Base-by-base conservation (phyloP, 108 stramenopile species). In the Fragilaria crotonensis region DNA sequence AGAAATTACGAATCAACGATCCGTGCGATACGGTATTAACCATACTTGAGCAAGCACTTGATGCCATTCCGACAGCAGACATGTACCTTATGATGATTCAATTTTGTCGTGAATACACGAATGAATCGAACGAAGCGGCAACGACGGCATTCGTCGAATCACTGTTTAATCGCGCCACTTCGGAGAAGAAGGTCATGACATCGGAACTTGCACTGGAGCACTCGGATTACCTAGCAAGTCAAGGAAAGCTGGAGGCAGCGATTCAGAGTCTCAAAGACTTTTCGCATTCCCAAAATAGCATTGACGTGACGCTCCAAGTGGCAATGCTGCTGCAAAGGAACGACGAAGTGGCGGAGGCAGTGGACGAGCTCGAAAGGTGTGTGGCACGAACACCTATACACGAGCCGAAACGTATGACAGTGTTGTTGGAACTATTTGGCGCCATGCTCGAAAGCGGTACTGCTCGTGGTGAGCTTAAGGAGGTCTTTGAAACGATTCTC, bases 21-120 rank as follows among this genome's bases (percentile, higher is more conserved):
- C 2, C 50, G 52, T 17, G 49, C 20, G 73, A 78, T 62, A 31
- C 66, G 3, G 84, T 81, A 2, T 31, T 87, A 22, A 54, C 28
- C 11, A 50, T 89, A 2, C 32, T 93, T 7, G 30, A 76, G 25
- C 63, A 87, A 50, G 85, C 84, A 23, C 60, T 78, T 21, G 70
- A 72, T n/a, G 50, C 65, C 5, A 61, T 87, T 11, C 60, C 68
- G 19, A 83, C 78, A 9, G 27, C 66, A 3, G 66, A 75, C 33
- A 89, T 93, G 87, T 83, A 87, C 36, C 54, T 87, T 28, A 69
- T 68, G 45, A 49, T 51, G 30, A 68, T 69, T 20, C 72, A 82
- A 30, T 81, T 84, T 53, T 60, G 68, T 50, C 72, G 70, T 7
- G 51, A 51, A 26, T 29, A 52, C 30, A 53, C 61, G 9, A 30